Base-by-base conservation (phyloP, 306 rosid species). In the Castanopsis chinensis region DNA sequence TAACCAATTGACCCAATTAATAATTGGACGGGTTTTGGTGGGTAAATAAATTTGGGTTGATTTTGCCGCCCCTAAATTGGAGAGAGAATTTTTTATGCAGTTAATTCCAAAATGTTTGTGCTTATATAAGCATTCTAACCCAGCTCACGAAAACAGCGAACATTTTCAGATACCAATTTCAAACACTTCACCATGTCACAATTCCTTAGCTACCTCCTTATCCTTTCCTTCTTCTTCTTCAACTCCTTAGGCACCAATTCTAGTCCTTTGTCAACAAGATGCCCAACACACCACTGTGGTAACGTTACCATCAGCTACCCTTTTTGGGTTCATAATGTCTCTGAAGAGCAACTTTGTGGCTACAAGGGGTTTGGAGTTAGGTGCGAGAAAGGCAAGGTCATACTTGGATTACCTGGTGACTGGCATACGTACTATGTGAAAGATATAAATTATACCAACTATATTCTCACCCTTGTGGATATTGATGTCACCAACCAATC, bases 321-420 rank as follows among this genome's bases (percentile, higher is more conserved):
- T 17, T 52, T 52, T 52, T 52, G 55, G 55, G 3, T 52, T 3
- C 18, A 17, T 12, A 17, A 52, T 12, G 17, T 17, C 55, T 52
- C 55, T 4, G 55, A 52, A 11, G 1, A 52, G 13, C 17, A 14
- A 11, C 13, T 11, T 52, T 52, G 41, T 35, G 89, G 87, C 18
- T 86, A 86, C 35, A 85, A 81, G 5, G 77, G 52, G 1, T 86
- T 86, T 53, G 85, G 79, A 87, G 64, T 74, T 72, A 1, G 15
- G 56, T 5, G n/a, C n/a, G n/a, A n/a, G n/a, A n/a, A n/a, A n/a
- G 77, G 25, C 68, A 17, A 21, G 27, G 27, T 81, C 72, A 70
- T 83, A 45, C 20, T 83, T 1, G 27, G 14, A 33, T 72, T 86
- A 2, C 76, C 27, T 19, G 74, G 23, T 43, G 83, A 83, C 63